A percentile compares a stretch with the other conserved stretches of the same genome.
phyloP scores from a whole-genome alignment of 441 rosid species.

The Melianthus villosus region DNA sequence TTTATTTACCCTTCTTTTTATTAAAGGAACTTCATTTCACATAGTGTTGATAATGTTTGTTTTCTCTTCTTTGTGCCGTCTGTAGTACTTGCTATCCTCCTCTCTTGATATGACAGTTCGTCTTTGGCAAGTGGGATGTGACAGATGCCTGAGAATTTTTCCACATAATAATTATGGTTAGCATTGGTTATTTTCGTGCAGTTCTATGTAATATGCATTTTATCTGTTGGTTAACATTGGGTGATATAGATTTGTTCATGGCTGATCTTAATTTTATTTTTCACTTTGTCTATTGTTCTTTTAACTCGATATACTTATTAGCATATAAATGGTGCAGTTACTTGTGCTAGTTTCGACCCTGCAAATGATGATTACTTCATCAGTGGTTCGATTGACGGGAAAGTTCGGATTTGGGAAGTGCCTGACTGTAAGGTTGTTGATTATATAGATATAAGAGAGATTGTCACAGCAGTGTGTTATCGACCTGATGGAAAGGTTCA shows the following conservation, averaged over 20 bases:
- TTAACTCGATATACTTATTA: neutral
- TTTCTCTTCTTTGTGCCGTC: conserved; percentile 1
- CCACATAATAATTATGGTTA: conserved; percentile 44
- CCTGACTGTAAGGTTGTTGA: conserved; percentile 55
- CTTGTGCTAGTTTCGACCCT: conserved; percentile 81
- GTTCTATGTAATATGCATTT: neutral
- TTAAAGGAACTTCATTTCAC: neutral
- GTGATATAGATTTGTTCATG: neutral
- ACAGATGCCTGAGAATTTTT: conserved; percentile 31
- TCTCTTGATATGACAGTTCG: conserved; percentile 53
- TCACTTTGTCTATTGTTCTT: conserved; percentile 4
- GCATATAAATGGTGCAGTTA: conserved; percentile 37
- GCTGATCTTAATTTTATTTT: too few species aligned
- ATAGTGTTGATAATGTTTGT: neutral
- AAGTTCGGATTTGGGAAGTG: conserved; percentile 77
- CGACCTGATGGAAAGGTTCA: conserved; percentile 73
- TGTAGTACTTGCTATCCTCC: conserved; percentile 33
- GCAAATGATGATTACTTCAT: conserved; percentile 65
- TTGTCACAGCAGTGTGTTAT: conserved; percentile 80
- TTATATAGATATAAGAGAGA: conserved; percentile 59
- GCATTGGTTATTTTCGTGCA: conserved; percentile 5
- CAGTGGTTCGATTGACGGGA: conserved; percentile 83
- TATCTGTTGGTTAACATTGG: conserved; percentile 1
- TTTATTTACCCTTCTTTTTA: neutral
- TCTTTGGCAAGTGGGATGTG: conserved; percentile 39